Evolutionary conservation across 1,284 basidiomycete genomes (phyloP).

Genomic region (Pterulicium gracile): DNA sequence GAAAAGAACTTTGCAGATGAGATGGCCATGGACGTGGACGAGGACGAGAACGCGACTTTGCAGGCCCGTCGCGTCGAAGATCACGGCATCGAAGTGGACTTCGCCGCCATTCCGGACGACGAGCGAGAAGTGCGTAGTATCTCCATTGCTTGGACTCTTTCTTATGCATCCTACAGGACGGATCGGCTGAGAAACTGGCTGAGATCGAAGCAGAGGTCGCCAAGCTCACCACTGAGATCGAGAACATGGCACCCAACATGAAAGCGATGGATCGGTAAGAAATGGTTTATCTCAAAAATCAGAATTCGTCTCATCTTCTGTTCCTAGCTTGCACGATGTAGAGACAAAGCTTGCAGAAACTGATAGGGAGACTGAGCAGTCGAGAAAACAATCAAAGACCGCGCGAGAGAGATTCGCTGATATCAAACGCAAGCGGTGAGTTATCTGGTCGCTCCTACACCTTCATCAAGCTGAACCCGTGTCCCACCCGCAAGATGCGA

Average conservation of each 20-base stretch:
- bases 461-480: constrained; percentile 2
- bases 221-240: constrained; percentile 75
- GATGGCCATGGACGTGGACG: constrained; percentile 85
- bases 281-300: background rate
- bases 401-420: constrained; percentile 90
- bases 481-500: constrained; percentile 41
- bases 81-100: constrained; percentile 90
- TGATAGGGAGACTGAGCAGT: constrained; percentile 68
- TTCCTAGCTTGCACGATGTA: constrained; percentile 77
- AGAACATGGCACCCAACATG: constrained; percentile 92
- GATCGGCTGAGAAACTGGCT: constrained; percentile 54
- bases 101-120: constrained; percentile 70
- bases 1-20: constrained; percentile 68
- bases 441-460: background rate
- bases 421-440: constrained; percentile 71
- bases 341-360: constrained; percentile 68
- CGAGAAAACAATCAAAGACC: constrained; percentile 74
- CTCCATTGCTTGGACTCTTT: constrained; percentile 4
- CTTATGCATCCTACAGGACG: constrained; percentile 34
- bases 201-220: constrained; percentile 73
- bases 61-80: constrained; percentile 63
- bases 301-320: constrained; percentile 4
- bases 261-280: constrained; percentile 83
- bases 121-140: constrained; percentile 52
- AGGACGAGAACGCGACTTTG: constrained; percentile 72